Evolutionary conservation across 75 land plant species (phyloP), one percentile per base, ranked within the genome.

Genomic region (Picea sitchensis): DNA sequence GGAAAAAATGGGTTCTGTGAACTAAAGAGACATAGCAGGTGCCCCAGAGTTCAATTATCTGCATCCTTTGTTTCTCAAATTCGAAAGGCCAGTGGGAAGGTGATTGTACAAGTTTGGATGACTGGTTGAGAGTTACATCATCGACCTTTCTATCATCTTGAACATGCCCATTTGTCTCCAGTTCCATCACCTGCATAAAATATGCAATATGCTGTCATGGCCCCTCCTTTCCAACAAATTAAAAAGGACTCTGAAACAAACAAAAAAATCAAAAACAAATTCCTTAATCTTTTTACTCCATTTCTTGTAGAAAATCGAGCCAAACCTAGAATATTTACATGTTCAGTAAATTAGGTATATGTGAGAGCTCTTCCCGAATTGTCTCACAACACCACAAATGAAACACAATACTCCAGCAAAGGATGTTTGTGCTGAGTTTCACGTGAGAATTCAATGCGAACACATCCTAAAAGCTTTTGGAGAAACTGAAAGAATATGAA

Each of bases 1-100:
- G 78, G 80, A 88, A 94, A 71, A 94, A 94, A 82, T 86, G 91
- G 23, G 90, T 85, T 75, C 96, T 81, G 80, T 94, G 96, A 87
- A 90, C 41, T 18, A 92, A 73, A 18, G 94, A 92, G 69, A 89
- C 88, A 76, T 87, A 82, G 81, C 94, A 91, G 5, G 77, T 80
- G 65, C 87, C 75, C 95, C 95, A 93, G 1, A 93, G 91, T 68
- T 86, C 83, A 79, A 93, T 82, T n/a, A 93, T 93, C 77, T 87
- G 81, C 75, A 78, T 83, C 67, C 84, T 88, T 23, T 83, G 88
- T 51, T 77, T 86, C 73, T 80, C 84, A 67, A 93, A 93, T 71
- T 89, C 84, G 6, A 69, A 61, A 12, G 78, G 62, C 94, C 90
- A 91, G 32, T 38, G 11, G 30, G 90, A 60, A 61, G 82, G 83